Conservation (phyloP, 129 eudicot species). For the Deinandra increscens region DNA sequence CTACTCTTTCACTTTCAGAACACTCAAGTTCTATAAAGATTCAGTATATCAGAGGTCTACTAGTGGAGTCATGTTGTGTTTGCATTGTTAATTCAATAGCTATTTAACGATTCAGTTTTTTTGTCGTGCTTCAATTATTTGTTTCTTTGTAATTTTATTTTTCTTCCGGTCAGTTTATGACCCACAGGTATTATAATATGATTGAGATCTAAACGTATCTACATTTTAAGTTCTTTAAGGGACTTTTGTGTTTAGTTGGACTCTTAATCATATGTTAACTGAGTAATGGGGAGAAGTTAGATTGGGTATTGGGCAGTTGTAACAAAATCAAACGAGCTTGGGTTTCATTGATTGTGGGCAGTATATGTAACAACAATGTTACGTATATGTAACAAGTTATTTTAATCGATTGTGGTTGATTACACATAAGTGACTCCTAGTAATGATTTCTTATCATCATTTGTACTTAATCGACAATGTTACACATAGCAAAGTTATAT, state of each 20-base stretch:
- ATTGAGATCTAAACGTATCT: not conserved
- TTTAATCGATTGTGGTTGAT: too few species aligned
- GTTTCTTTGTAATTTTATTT: not conserved
- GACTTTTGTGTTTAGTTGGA: not conserved
- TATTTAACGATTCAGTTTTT: not conserved
- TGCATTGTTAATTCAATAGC: not conserved
- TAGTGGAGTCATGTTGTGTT: slow-evolving; percentile 11
- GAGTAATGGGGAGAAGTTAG: too few species aligned
- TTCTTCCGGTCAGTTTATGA: not conserved
- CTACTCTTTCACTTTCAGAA: not conserved
- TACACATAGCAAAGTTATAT: too few species aligned
- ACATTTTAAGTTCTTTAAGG: not conserved
- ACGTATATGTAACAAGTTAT: too few species aligned
- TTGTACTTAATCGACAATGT: too few species aligned
- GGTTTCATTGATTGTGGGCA: too few species aligned
- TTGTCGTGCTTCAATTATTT: slow-evolving; percentile 4
- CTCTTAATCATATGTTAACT: too few species aligned
- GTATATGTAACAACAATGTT: too few species aligned
- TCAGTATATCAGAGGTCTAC: slow-evolving; percentile 1
- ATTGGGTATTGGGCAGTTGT: too few species aligned
- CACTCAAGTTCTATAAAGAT: not conserved
- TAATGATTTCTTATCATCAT: too few species aligned
- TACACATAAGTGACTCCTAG: too few species aligned
- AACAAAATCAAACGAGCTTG: too few species aligned
- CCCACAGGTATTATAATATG: not conserved